A percentile compares a stretch with the other conserved stretches of the same genome.
Conservation (phyloP, 1,284 basidiomycete genomes). For the Trametes pubescens region DNA sequence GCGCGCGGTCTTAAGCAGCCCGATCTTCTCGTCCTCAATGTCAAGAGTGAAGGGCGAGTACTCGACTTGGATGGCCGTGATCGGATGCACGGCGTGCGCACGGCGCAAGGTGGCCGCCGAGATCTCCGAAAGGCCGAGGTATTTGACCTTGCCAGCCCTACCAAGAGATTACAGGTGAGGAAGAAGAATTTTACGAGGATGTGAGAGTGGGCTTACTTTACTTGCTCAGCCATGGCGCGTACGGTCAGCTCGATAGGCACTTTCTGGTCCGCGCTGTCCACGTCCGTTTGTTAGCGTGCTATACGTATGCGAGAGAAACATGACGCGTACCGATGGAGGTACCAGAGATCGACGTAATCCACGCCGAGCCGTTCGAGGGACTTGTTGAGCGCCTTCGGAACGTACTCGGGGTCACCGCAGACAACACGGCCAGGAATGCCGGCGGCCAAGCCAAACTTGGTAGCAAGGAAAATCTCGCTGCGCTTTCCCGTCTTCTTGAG, state of each 20-base stretch:
- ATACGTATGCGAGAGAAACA: too few species aligned
- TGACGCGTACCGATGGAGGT: conserved; percentile 43
- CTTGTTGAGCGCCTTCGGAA: conserved; percentile 40
- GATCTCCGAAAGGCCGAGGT: conserved; percentile 55
- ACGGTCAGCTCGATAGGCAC: conserved; percentile 47
- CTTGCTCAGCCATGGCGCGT: conserved; percentile 45
- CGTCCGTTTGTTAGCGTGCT: background rate
- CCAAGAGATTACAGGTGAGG: background rate
- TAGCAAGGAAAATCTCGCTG: conserved; percentile 54
- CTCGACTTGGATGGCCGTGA: conserved; percentile 54
- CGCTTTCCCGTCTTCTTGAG: conserved; percentile 49
- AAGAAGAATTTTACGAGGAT: background rate
- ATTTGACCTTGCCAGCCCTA: conserved; percentile 50
- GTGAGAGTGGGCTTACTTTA: conserved; percentile 36
- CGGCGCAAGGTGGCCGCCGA: conserved; percentile 52
- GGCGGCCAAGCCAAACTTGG: conserved; percentile 48
- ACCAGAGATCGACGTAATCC: conserved; percentile 50
- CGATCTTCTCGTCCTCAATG: conserved; percentile 41
- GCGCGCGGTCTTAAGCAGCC: conserved; percentile 40
- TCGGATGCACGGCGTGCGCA: conserved; percentile 49
- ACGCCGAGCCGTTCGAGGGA: conserved; percentile 47
- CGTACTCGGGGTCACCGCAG: conserved; percentile 40
- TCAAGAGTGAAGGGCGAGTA: conserved; percentile 53
- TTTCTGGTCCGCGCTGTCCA: conserved; percentile 33
- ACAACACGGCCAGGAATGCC: conserved; percentile 15